Evolutionary conservation across 2,329 filamentous ascomycete genomes (phyloP).

Genomic region (Aureobasidium sp.): DNA sequence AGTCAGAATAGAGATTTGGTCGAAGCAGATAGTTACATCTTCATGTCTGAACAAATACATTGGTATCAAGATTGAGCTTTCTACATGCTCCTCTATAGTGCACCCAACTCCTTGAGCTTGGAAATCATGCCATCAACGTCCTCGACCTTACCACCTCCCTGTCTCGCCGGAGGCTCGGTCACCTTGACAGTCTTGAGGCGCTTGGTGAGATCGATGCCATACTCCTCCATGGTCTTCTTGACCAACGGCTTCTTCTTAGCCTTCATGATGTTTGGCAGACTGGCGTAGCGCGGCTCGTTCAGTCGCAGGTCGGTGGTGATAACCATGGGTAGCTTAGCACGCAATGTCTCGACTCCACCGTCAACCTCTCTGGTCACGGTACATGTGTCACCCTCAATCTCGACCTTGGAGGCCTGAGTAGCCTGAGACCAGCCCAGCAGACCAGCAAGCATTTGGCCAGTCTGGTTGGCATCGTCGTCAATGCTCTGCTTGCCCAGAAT

Average conservation of each 20-base stretch:
- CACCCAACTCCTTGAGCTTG: conserved; percentile 94
- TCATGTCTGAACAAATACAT: conserved; percentile 10
- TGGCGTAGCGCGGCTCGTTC: conserved; percentile 93
- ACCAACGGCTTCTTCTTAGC: conserved; percentile 99
- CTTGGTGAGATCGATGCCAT: conserved; percentile 64
- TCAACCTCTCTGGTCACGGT: conserved; percentile 88
- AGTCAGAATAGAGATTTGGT: background rate
- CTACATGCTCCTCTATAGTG: conserved; percentile 49
- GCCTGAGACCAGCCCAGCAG: conserved; percentile 89
- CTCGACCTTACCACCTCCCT: conserved; percentile 95
- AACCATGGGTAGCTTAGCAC: conserved; percentile 78
- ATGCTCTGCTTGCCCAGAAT: conserved; percentile 97
- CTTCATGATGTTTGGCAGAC: conserved; percentile 99
- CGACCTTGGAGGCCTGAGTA: conserved; percentile 81
- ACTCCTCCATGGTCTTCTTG: conserved; percentile 80
- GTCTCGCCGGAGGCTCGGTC: conserved; percentile 72
- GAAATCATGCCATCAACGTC: conserved; percentile 90
- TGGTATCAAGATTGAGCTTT: background rate
- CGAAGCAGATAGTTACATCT: background rate
- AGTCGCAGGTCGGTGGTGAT: conserved; percentile 91
- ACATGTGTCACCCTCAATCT: conserved; percentile 62
- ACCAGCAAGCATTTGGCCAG: conserved; percentile 94
- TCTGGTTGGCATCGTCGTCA: conserved; percentile 92
- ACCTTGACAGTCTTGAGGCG: conserved; percentile 88
- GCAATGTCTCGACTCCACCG: conserved; percentile 85